Evolutionary conservation across 1,284 basidiomycete species (phyloP).

Genomic region (Flammula alnicola): DNA sequence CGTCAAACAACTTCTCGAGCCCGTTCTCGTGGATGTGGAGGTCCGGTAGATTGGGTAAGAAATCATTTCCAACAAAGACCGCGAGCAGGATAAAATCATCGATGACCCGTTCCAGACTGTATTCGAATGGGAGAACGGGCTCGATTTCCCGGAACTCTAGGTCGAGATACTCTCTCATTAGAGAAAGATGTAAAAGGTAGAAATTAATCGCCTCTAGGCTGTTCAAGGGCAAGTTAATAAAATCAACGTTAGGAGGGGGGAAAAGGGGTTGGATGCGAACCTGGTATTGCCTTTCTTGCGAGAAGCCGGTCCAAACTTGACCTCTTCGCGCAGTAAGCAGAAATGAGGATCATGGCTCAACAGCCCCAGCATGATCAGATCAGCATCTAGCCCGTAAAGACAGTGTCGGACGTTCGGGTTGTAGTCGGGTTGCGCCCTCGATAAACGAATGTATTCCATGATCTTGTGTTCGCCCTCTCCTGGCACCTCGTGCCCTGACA

Average conservation of each 20-base stretch:
- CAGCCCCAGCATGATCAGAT: slow-evolving; percentile 97
- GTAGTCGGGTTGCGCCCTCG: slow-evolving; percentile 94
- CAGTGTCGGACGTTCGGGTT: slow-evolving; percentile 95
- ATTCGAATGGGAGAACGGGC: slow-evolving; percentile 44
- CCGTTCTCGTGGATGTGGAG: slow-evolving; percentile 98
- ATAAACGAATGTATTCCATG: slow-evolving; percentile 97
- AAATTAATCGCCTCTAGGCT: slow-evolving; percentile 91
- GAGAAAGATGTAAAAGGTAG: slow-evolving; percentile 92
- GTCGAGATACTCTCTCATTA: slow-evolving; percentile 97
- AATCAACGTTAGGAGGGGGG: no score
- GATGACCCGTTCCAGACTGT: slow-evolving; percentile 89
- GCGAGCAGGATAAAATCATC: slow-evolving; percentile 98
- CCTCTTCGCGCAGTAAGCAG: slow-evolving; percentile 96
- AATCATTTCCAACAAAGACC: slow-evolving; percentile 98
- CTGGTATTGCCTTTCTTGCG: slow-evolving; percentile 72
- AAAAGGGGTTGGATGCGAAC: slow-evolving; percentile 43
- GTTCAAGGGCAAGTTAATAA: not conserved
- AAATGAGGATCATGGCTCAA: slow-evolving; percentile 99
- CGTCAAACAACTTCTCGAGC: slow-evolving; percentile 88
- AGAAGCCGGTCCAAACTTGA: slow-evolving; percentile 90
- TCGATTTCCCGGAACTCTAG: slow-evolving; percentile 86
- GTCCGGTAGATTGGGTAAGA: slow-evolving; percentile 95
- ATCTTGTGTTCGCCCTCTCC: slow-evolving; percentile 99
- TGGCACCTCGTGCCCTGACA: slow-evolving; percentile 98
- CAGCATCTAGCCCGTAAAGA: slow-evolving; percentile 97